A percentile compares a stretch with the other conserved stretches of the same genome.
These are phyloP conservation scores for Xylaria sp. DNA, from an alignment of 2,329 filamentous ascomycete species.

Conservation along the genomic window DNA sequence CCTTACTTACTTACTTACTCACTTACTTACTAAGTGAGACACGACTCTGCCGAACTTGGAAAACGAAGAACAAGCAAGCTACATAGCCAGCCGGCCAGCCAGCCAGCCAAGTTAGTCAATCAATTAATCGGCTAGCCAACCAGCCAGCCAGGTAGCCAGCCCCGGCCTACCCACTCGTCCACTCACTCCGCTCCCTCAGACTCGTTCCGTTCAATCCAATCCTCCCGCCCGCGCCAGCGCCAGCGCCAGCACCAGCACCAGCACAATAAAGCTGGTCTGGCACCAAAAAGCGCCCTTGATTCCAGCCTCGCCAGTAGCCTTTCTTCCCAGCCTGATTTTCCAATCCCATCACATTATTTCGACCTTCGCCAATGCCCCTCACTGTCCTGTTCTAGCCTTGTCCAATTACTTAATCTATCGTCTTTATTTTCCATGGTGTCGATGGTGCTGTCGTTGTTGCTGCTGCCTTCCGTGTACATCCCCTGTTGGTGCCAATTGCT, in stretches of 20 bases:
- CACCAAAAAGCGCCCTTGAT: conserved; percentile 32
- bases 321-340: conserved; percentile 42
- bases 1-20: neutral
- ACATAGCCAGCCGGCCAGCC: neutral
- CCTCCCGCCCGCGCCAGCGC: conserved; percentile 26
- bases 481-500: conserved; percentile 33
- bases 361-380: conserved; percentile 18
- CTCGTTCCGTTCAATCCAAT: conserved; percentile 11
- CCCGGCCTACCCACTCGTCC: neutral
- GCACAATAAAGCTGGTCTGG: conserved; percentile 19
- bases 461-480: conserved; percentile 13
- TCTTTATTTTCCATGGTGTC: conserved; percentile 26
- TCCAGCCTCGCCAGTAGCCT: conserved; percentile 43
- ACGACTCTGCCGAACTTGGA: neutral
- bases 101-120: neutral
- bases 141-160: conserved; percentile 6
- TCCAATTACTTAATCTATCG: conserved; percentile 22
- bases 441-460: neutral
- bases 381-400: conserved; percentile 25
- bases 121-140: neutral
- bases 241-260: conserved; percentile 9
- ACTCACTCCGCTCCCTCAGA: neutral
- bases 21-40: neutral
- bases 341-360: conserved; percentile 19
- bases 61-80: neutral